Base-by-base conservation (phyloP, 192 early-diverging fungal genomes). In the Dimargaris cristalligena region DNA sequence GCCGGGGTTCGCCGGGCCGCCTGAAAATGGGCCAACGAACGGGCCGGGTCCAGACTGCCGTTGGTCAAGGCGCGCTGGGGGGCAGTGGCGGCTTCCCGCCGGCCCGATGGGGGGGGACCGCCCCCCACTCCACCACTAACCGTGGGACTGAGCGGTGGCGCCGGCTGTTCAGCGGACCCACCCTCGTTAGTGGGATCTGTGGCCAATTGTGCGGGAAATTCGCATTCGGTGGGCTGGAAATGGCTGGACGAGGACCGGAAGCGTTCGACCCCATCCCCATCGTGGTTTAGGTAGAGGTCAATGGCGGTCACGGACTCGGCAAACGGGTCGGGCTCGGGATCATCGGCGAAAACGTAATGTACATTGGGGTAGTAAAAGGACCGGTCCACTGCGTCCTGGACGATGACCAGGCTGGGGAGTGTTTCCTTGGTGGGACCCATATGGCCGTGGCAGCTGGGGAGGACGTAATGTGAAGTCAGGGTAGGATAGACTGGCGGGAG, bases 301-400 rank as follows among this genome's bases (percentile, higher is more conserved):
- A 56, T 23, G 23, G 23, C 54, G 16, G 54, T 56, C 14, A 56
- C 54, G 20, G 54, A 29, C 2, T 29, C 31, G 54, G 30, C 54
- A 23, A 48, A 22, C 6, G 32, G 18, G 29, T 8, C 30, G 16
- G 54, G 54, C 18, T 29, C 54, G 10, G 54, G 54, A 23, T 56
- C 54, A 56, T 56, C 54, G 54, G 30, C 54, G 29, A 56, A 56
- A 16, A 34, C 31, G 54, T 56, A 56, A 29, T 56, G 54, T 28
- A 56, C 34, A 2, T 34, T 23, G 1, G 54, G 54, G 54, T 56
- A 56, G 54, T 56, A 56, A 56, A 56, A 56, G 54, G 54, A 34
- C 32, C 34, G 20, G 54, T 56, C 54, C 2, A 56, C 54, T 8
- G 34, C 34, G 23, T 56, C 54, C 18, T 56, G 54, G 54, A 56